A percentile compares a stretch with the other conserved stretches of the same genome.
phyloP scores from a whole-genome alignment of 495 filamentous ascomycete genomes.

The Penicillium crystallinum region DNA sequence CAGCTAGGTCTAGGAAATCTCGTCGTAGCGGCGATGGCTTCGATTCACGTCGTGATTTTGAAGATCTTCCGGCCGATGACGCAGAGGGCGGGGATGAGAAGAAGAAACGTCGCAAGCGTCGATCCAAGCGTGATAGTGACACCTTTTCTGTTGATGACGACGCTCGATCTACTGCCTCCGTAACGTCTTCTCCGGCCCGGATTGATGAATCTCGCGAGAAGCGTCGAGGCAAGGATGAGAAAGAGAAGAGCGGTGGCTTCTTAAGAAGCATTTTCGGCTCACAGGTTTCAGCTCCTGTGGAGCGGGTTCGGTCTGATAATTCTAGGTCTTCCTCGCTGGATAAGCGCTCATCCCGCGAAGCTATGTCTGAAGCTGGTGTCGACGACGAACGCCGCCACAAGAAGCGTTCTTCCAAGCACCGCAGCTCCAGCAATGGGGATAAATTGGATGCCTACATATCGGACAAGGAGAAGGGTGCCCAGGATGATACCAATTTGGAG shows the following conservation, averaged over 20 bases:
- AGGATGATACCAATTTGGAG: conserved; percentile 31
- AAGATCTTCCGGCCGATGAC: neutral
- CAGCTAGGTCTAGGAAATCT: conserved; percentile 19
- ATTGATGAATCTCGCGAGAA: conserved; percentile 28
- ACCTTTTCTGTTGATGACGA: conserved; percentile 1
- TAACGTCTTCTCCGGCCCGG: conserved; percentile 31
- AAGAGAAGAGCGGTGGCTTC: conserved; percentile 31
- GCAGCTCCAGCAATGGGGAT: conserved; percentile 32
- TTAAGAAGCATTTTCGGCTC: conserved; percentile 39
- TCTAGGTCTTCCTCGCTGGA: conserved; percentile 28
- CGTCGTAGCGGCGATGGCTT: conserved; percentile 20
- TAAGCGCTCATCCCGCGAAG: conserved; percentile 32
- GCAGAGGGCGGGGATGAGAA: conserved; percentile 13
- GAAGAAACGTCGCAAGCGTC: conserved; percentile 17
- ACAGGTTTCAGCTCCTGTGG: conserved; percentile 29
- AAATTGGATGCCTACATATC: conserved; percentile 21
- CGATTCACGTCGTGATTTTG: conserved; percentile 12
- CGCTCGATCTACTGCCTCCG: conserved; percentile 18
- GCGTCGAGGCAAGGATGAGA: conserved; percentile 25
- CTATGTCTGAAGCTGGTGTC: conserved; percentile 34
- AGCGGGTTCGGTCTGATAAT: conserved; percentile 23
- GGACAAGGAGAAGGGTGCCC: conserved; percentile 18
- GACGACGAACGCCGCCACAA: conserved; percentile 43
- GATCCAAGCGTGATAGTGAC: conserved; percentile 9
- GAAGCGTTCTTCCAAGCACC: conserved; percentile 33